Evolutionary conservation across 352 stramenopile genomes (phyloP).

Genomic region (Albugo candida): DNA sequence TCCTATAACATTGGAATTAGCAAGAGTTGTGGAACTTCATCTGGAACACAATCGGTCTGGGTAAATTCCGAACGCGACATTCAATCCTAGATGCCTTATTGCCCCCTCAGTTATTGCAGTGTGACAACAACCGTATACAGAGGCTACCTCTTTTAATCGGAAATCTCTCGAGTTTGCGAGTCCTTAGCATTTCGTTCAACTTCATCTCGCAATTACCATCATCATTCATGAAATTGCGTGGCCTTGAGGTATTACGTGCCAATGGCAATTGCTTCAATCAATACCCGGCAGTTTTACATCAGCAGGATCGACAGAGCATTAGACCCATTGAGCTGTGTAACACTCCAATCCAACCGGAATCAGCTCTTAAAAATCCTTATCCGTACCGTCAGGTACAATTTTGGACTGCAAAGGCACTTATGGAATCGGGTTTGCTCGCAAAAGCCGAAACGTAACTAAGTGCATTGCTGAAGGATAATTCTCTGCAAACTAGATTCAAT

Average conservation of each 20-base stretch:
- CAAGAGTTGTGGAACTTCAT: no score
- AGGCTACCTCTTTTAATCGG: conserved; percentile 22
- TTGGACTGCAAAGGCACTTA: conserved; percentile 11
- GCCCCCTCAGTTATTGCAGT: conserved; percentile 16
- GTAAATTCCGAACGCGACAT: no score
- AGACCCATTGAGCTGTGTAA: no score
- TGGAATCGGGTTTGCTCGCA: conserved; percentile 13
- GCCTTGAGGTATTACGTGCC: conserved; percentile 20
- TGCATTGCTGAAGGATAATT: conserved; percentile 10
- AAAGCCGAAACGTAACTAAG: conserved; percentile 16
- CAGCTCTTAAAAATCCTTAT: no score
- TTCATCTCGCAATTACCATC: conserved; percentile 23
- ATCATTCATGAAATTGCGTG: conserved; percentile 19
- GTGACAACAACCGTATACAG: conserved; percentile 21
- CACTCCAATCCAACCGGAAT: no score
- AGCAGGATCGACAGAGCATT: no score
- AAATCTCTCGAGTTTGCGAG: conserved; percentile 18
- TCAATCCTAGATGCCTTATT: no score
- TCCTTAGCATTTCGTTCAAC: conserved; percentile 20
- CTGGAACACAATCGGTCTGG: no score
- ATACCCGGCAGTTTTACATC: conserved; percentile 9
- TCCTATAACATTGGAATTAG: no score
- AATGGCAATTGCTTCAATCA: conserved; percentile 24
- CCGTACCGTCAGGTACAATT: conserved; percentile 6
- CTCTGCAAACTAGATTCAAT: neutral